phyloP scores from a whole-genome alignment of 2,329 filamentous ascomycete genomes.

The Spiromastix sp. region DNA sequence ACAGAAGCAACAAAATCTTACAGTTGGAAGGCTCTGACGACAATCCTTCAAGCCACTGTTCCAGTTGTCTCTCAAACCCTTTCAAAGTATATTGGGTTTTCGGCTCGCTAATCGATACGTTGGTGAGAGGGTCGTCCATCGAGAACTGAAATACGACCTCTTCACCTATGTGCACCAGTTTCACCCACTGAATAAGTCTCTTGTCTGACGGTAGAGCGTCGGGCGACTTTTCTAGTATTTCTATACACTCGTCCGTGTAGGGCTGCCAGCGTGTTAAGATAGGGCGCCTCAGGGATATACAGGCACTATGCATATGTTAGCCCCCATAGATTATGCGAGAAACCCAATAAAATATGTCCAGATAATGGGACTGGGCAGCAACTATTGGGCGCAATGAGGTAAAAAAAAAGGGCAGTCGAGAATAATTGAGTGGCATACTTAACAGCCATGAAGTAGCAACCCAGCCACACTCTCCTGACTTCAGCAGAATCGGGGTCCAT shows the following conservation, averaged over 20 bases:
- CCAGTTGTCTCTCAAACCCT: slow-evolving; percentile 54
- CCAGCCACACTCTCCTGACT: slow-evolving; percentile 48
- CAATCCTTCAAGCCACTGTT: slow-evolving; percentile 48
- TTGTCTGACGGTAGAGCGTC: slow-evolving; percentile 49
- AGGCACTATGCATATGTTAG: slow-evolving; percentile 32
- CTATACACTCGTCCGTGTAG: slow-evolving; percentile 53
- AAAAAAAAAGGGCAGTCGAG: neutral
- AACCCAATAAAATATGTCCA: neutral
- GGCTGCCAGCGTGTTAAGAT: slow-evolving; percentile 51
- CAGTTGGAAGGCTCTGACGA: slow-evolving; percentile 44
- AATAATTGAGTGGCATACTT: slow-evolving; percentile 28
- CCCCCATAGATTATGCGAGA: slow-evolving; percentile 3
- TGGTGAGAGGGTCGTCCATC: slow-evolving; percentile 52
- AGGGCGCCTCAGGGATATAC: slow-evolving; percentile 48
- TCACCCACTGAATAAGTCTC: slow-evolving; percentile 47
- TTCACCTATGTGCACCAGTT: slow-evolving; percentile 53
- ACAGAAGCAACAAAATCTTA: slow-evolving; percentile 30
- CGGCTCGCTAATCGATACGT: slow-evolving; percentile 46
- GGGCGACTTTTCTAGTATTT: slow-evolving; percentile 45
- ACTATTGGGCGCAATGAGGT: neutral
- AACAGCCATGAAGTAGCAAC: slow-evolving; percentile 52
- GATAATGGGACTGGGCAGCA: neutral
- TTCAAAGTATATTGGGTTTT: slow-evolving; percentile 55
- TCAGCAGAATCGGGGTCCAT: slow-evolving; percentile 45
- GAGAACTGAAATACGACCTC: slow-evolving; percentile 57